Evolutionary conservation across 441 rosid genomes (phyloP), one percentile per base, ranked within the genome.

Genomic region (Melastoma candidum): DNA sequence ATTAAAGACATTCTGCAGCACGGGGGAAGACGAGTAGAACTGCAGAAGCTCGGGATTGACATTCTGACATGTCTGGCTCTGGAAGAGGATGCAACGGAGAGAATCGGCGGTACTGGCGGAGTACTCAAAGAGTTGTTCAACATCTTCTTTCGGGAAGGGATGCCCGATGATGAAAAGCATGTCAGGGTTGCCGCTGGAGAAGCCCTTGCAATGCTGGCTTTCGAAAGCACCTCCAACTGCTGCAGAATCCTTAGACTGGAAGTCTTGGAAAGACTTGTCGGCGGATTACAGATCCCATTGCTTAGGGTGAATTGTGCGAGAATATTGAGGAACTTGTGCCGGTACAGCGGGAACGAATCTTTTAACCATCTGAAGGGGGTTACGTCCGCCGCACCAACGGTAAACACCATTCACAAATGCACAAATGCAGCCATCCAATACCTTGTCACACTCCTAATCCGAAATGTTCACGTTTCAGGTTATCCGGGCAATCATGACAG

Each of bases 101-200:
- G 84, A 68, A 84, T 88, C 48, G 98, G 98, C 1, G 94, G 82
- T 29, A 85, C 98, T 0, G 97, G 97, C 2, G 90, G 94, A 45
- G 68, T 88, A 36, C 77, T 88, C 3, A 85, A 77, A 71, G 96
- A 85, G 67, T 49, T 88, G 44, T 68, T 84, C 71, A 79, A 79
- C 70, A 84, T 90, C 62, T 88, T 92, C 72, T 81, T 84, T 59
- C 61, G 68, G 24, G 61, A 74, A n/a, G 69, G 58, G 49, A 57
- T 51, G 22, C 72, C 73, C 1, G 74, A 67, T 58, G 53, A 53
- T 65, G 81, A 65, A 55, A 74, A 63, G 43, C 67, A 59, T 44
- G 95, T 77, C 14, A 74, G 82, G 49, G 67, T 63, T 44, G 90
- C 87, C 2, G 87, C 96, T n/a, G 98, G 96, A 32, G 94, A 83